Evolutionary conservation across 257 asterid genomes (phyloP).

Genomic region (Ilex aquifolium): DNA sequence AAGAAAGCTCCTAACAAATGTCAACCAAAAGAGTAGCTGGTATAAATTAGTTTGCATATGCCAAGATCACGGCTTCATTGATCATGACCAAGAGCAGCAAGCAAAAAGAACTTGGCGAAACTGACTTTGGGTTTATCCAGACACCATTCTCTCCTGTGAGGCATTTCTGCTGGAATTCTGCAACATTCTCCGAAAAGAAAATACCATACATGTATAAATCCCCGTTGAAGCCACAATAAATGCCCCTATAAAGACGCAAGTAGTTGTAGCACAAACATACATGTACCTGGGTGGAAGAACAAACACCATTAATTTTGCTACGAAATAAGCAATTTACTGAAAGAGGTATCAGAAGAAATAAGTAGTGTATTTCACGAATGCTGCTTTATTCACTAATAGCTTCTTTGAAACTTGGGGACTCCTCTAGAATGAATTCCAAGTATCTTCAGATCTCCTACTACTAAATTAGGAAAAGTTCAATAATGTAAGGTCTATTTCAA

Average conservation of each 20-base stretch:
- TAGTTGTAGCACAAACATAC: slow-evolving; percentile 75
- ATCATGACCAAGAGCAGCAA: background rate
- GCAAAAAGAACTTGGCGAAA: background rate
- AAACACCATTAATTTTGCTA: background rate
- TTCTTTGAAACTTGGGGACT: background rate
- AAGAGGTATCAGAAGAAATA: background rate
- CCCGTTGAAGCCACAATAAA: slow-evolving; percentile 40
- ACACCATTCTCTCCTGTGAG: slow-evolving; percentile 4
- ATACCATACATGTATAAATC: slow-evolving; percentile 34
- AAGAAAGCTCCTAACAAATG: too few relatives aligned
- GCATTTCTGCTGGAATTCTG: slow-evolving; percentile 7
- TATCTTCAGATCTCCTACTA: background rate
- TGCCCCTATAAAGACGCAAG: slow-evolving; percentile 57
- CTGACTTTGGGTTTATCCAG: background rate
- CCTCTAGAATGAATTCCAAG: background rate
- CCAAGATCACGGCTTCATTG: background rate
- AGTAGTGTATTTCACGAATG: too few relatives aligned
- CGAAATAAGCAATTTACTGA: too few relatives aligned
- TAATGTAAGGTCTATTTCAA: too few relatives aligned
- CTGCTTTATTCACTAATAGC: too few relatives aligned
- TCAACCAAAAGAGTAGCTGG: too few relatives aligned
- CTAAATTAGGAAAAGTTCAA: background rate
- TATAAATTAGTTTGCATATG: too few relatives aligned
- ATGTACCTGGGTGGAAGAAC: slow-evolving; percentile 49
- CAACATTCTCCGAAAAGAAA: slow-evolving; percentile 27